These are phyloP conservation scores for Mercurialis annua DNA, from an alignment of 345 rosid genomes.

Conservation along the genomic window DNA sequence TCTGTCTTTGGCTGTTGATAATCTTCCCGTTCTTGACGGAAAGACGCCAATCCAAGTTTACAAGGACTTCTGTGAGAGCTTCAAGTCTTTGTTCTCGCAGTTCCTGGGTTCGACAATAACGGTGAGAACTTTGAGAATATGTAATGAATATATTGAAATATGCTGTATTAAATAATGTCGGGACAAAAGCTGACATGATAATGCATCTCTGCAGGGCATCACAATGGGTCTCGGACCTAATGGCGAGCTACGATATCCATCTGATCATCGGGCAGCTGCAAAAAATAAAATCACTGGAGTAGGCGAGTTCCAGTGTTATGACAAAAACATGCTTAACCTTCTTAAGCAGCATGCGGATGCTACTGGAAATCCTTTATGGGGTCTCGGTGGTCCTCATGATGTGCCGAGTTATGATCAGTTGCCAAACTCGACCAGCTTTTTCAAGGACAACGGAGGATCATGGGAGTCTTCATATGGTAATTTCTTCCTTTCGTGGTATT, in stretches of 20 bases:
- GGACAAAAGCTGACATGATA: slow-evolving; percentile 1
- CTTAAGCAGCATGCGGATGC: slow-evolving; percentile 72
- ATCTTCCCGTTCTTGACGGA: slow-evolving; percentile 69
- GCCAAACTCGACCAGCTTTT: slow-evolving; percentile 50
- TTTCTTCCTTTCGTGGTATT: slow-evolving; percentile 90
- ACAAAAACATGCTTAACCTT: slow-evolving; percentile 63
- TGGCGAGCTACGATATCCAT: slow-evolving; percentile 83
- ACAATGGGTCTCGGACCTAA: slow-evolving; percentile 87
- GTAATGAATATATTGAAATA: background rate
- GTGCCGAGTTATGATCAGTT: slow-evolving; percentile 55
- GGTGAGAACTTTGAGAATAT: slow-evolving; percentile 35
- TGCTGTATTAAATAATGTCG: background rate
- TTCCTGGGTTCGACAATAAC: slow-evolving; percentile 69
- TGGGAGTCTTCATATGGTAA: slow-evolving; percentile 84
- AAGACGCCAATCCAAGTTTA: slow-evolving; percentile 75
- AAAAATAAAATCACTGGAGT: slow-evolving; percentile 41
- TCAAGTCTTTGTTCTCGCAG: slow-evolving; percentile 59
- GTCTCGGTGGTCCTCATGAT: slow-evolving; percentile 90
- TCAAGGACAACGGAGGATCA: slow-evolving; percentile 71
- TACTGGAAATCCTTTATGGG: slow-evolving; percentile 78
- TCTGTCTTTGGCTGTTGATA: slow-evolving; percentile 74
- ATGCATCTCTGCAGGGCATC: slow-evolving; percentile 56
- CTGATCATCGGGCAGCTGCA: slow-evolving; percentile 33
- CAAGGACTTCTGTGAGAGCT: slow-evolving; percentile 67
- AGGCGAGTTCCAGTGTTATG: slow-evolving; percentile 92